Evolutionary conservation across 768 basidiomycete genomes (phyloP).

Genomic region (Dentipellis fragilis): DNA sequence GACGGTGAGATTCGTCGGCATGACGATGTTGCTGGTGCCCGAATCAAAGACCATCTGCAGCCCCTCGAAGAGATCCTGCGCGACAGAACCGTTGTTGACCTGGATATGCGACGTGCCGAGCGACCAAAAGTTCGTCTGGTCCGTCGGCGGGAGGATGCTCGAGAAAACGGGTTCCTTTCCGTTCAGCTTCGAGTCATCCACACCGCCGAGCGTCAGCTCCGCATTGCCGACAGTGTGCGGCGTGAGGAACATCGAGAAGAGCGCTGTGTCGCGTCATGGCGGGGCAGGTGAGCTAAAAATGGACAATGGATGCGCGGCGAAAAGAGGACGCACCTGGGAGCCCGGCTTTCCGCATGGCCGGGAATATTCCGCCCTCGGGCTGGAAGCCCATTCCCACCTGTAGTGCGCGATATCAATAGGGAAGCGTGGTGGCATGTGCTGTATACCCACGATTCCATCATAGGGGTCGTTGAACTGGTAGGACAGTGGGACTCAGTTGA

Average conservation of each 20-base stretch:
- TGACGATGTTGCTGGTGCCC: conserved; percentile 46
- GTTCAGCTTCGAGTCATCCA: conserved; percentile 44
- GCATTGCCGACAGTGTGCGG: conserved; percentile 36
- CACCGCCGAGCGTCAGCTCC: conserved; percentile 44
- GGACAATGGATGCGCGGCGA: conserved; percentile 34
- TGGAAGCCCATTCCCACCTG: neutral
- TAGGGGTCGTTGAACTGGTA: neutral
- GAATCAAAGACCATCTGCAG: conserved; percentile 47
- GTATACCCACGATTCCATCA: neutral
- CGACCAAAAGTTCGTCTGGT: neutral
- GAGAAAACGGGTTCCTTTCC: conserved; percentile 37
- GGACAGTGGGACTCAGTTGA: too few relatives aligned
- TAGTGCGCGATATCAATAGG: neutral
- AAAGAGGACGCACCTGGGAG: conserved; percentile 17
- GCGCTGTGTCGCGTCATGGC: conserved; percentile 32
- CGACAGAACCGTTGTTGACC: neutral
- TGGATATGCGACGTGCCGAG: neutral
- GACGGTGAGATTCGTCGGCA: conserved; percentile 38
- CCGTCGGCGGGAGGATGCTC: conserved; percentile 12
- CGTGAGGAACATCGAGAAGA: conserved; percentile 29
- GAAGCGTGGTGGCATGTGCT: neutral
- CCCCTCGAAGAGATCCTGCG: conserved; percentile 5
- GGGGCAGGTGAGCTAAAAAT: conserved; percentile 44
- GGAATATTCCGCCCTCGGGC: neutral
- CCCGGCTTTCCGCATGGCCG: conserved; percentile 19